phyloP scores from a whole-genome alignment of 768 basidiomycete species.

The Boletus fagicola region DNA sequence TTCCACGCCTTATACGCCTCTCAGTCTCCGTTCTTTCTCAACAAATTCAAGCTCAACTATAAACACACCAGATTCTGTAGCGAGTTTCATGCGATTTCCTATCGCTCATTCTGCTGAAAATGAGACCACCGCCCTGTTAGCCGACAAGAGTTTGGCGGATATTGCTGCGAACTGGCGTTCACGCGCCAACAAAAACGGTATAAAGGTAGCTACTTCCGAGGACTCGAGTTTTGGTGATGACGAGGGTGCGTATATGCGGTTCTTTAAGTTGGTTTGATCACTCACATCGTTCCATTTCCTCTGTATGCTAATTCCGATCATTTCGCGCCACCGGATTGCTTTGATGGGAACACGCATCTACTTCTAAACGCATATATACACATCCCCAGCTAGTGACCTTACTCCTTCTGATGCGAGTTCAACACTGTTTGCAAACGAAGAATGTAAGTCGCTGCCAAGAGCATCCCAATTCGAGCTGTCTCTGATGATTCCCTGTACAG shows the following conservation, averaged over 20 bases:
- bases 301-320: slow-evolving; percentile 9
- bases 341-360: background rate
- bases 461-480: slow-evolving; percentile 15
- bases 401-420: slow-evolving; percentile 50
- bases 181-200: slow-evolving; percentile 68
- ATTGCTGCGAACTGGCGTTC: slow-evolving; percentile 71
- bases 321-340: background rate
- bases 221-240: slow-evolving; percentile 46
- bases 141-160: slow-evolving; percentile 53
- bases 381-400: slow-evolving; percentile 53
- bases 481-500: slow-evolving; percentile 34
- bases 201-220: slow-evolving; percentile 52
- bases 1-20: slow-evolving; percentile 64
- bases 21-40: slow-evolving; percentile 63
- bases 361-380: slow-evolving; percentile 33
- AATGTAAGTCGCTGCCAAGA: slow-evolving; percentile 39
- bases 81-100: slow-evolving; percentile 42
- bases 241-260: slow-evolving; percentile 41
- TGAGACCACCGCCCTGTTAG: slow-evolving; percentile 24
- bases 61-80: slow-evolving; percentile 53
- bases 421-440: slow-evolving; percentile 46
- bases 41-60: slow-evolving; percentile 50
- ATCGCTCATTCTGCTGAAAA: slow-evolving; percentile 46
- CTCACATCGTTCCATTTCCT: slow-evolving; percentile 14
- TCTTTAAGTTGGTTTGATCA: slow-evolving; percentile 7